phyloP scores from a whole-genome alignment of 345 rosid species.

The Eucalyptus sideroxylon region DNA sequence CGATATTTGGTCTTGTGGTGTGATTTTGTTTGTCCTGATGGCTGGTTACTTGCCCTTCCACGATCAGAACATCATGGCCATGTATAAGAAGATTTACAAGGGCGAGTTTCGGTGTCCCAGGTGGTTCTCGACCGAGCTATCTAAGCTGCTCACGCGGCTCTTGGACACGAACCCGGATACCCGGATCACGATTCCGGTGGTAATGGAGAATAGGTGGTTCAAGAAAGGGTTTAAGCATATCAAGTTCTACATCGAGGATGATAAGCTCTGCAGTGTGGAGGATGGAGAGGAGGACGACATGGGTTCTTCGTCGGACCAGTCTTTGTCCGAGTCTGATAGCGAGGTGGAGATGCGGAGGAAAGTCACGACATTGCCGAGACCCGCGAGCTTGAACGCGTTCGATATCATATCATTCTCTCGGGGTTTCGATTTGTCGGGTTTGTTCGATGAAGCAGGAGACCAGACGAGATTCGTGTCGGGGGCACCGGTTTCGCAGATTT shows the following conservation, averaged over 20 bases:
- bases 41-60: constrained; percentile 74
- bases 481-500: constrained; percentile 51
- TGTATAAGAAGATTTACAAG: constrained; percentile 70
- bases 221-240: constrained; percentile 56
- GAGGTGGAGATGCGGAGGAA: constrained; percentile 1
- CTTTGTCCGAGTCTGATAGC: constrained; percentile 45
- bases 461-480: constrained; percentile 44
- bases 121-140: constrained; percentile 63
- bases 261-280: constrained; percentile 24
- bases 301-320: constrained; percentile 17
- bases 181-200: constrained; percentile 53
- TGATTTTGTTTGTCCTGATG: constrained; percentile 65
- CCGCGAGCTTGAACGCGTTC: constrained; percentile 57
- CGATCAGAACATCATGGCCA: constrained; percentile 59
- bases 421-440: constrained; percentile 62
- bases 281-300: constrained; percentile 23
- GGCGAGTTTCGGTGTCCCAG: constrained; percentile 74
- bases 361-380: constrained; percentile 28
- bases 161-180: constrained; percentile 71
- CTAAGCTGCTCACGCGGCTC: constrained; percentile 33
- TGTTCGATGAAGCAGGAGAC: constrained; percentile 64
- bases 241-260: constrained; percentile 44
- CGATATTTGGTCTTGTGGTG: constrained; percentile 93
- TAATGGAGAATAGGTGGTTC: constrained; percentile 80
- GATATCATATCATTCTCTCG: constrained; percentile 66